Evolutionary conservation across 108 stramenopile genomes (phyloP), one percentile per base, ranked within the genome.

Genomic region (Mayamaea pseudoterrestris): DNA sequence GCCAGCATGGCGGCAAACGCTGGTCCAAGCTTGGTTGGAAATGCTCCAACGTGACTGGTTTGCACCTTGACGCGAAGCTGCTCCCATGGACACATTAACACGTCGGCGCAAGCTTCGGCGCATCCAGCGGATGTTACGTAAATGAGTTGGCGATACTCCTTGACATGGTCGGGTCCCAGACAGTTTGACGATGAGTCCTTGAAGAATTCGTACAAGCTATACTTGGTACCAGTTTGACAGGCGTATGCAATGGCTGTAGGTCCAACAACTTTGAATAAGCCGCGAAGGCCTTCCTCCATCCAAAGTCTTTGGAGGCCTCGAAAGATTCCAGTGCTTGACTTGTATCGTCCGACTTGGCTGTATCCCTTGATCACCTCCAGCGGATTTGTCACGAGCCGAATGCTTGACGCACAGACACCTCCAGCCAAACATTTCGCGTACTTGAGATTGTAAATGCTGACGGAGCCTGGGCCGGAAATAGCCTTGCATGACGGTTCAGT

Each of bases 61-160:
- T 53, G 66, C 20, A 60, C 40, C 27, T 94, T 89, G 66, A 99
- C 96, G 63, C 96, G 94, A 37, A 95, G 90, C 41, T 95, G 94
- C 73, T 99, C 98, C 27, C 96, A 68, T 37, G 98, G 98, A 67
- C 95, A 96, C 40, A 99, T 83, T 78, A 96, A 96, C 44, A 96
- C 55, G 78, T 97, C 96, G 18, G 98, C 98, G 49, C 97, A 80
- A 74, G 74, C 78, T 60, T 99, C 98, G 26, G 98, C 98, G 17
- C 50, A 50, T 17, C 95, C 96, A 29, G 96, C 78, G 23, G 98
- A 67, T 28, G 50, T 89, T 42, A 97, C 69, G 83, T 95, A 97
- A 66, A 97, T 95, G 43, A n/a, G n/a, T n/a, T n/a, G n/a, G 30
- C n/a, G 34, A 18, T 55, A 44, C 31, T 68, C 13, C 3, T 21